Conservation (phyloP, 108 stramenopile species). For the Conticribra weissflogii region DNA sequence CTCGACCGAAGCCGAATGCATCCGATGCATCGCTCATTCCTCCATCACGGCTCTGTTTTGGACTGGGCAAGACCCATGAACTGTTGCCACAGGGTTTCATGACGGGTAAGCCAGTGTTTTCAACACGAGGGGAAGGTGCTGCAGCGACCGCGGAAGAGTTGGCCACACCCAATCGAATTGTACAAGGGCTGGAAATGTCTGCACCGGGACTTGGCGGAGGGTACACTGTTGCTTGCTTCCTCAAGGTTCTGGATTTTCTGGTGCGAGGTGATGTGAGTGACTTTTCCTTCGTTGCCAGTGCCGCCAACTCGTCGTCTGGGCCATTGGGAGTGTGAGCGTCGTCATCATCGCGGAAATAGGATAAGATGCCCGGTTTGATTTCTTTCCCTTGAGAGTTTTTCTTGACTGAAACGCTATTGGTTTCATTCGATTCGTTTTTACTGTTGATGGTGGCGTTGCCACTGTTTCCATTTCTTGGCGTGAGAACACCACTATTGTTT, state of each 20-base stretch:
- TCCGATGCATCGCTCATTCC: too few relatives aligned
- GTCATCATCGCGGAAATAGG: not conserved
- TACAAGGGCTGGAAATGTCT: too few relatives aligned
- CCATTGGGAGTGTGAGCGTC: not conserved
- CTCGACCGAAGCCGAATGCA: not conserved
- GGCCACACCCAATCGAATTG: too few relatives aligned
- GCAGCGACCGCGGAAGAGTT: too few relatives aligned
- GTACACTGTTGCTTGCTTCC: not conserved
- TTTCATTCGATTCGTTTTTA: not conserved
- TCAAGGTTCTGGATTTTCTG: not conserved
- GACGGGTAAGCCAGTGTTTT: not conserved
- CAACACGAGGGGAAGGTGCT: not conserved
- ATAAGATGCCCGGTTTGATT: not conserved
- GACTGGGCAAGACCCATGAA: not conserved
- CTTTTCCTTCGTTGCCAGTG: not conserved
- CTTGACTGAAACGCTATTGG: not conserved
- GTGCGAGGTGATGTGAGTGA: not conserved
- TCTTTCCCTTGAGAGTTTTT: not conserved
- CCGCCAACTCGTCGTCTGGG: not conserved
- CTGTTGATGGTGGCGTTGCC: not conserved
- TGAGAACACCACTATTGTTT: not conserved
- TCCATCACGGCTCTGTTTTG: not conserved
- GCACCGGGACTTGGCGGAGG: too few relatives aligned
- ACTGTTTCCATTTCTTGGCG: not conserved
- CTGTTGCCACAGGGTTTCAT: not conserved